phyloP scores from a whole-genome alignment of 768 basidiomycete species.

The Pulveroboletus ravenelii region DNA sequence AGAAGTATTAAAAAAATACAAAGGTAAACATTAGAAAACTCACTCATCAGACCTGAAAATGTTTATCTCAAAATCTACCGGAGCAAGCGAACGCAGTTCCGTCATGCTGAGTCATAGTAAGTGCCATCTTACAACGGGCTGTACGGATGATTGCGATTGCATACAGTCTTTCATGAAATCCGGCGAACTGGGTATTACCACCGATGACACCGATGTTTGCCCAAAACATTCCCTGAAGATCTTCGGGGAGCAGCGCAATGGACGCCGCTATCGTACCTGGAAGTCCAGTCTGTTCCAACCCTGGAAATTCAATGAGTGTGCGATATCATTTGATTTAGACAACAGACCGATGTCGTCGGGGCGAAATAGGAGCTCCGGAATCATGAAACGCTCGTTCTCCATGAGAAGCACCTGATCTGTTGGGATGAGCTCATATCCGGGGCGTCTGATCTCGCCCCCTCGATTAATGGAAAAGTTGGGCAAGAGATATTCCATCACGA shows the following conservation, averaged over 20 bases:
- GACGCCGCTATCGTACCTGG: slow-evolving; percentile 69
- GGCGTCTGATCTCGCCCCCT: slow-evolving; percentile 50
- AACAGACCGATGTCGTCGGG: slow-evolving; percentile 83
- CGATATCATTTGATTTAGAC: slow-evolving; percentile 6
- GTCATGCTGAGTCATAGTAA: slow-evolving; percentile 44
- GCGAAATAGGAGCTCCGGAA: slow-evolving; percentile 89
- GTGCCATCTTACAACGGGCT: slow-evolving; percentile 11
- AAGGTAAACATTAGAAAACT: slow-evolving; percentile 26
- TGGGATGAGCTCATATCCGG: slow-evolving; percentile 49
- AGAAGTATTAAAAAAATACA: slow-evolving; percentile 1
- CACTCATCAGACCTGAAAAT: slow-evolving; percentile 75
- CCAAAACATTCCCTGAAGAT: slow-evolving; percentile 93
- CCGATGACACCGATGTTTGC: slow-evolving; percentile 88
- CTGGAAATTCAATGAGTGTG: slow-evolving; percentile 33
- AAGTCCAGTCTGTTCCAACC: slow-evolving; percentile 78
- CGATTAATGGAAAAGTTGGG: slow-evolving; percentile 78
- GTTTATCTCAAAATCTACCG: slow-evolving; percentile 70
- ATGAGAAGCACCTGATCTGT: slow-evolving; percentile 72
- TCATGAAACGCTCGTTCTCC: slow-evolving; percentile 87
- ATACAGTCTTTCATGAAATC: slow-evolving; percentile 74
- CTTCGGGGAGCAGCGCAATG: slow-evolving; percentile 70
- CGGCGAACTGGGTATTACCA: slow-evolving; percentile 71
- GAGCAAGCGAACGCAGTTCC: slow-evolving; percentile 78
- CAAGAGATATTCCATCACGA: slow-evolving; percentile 85
- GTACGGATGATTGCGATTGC: slow-evolving; percentile 26